phyloP scores from a whole-genome alignment of 192 early-diverging fungal species.

The Backusella morwellensis region DNA sequence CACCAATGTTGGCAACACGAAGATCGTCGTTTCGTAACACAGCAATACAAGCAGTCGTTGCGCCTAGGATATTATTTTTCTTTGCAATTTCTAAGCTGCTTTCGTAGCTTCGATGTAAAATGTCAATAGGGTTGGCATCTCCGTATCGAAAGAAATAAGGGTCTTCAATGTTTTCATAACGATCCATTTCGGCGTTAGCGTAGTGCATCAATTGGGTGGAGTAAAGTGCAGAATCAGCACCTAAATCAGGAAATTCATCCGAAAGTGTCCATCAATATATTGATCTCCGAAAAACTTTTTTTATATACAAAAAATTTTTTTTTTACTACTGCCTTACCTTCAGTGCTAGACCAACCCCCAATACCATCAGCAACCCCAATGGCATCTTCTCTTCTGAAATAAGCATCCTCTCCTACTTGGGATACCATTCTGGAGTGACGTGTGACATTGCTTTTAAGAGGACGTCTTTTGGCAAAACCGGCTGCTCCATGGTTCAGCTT shows the following conservation, averaged over 20 bases:
- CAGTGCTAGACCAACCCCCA: slow-evolving; percentile 72
- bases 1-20: slow-evolving; percentile 90
- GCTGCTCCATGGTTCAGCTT: slow-evolving; percentile 48
- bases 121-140: slow-evolving; percentile 71
- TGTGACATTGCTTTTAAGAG: slow-evolving; percentile 34
- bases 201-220: slow-evolving; percentile 94
- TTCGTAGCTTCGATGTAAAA: slow-evolving; percentile 80
- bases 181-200: slow-evolving; percentile 76
- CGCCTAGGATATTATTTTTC: slow-evolving; percentile 76
- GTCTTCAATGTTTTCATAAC: slow-evolving; percentile 81
- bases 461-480: slow-evolving; percentile 46
- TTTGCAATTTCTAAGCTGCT: slow-evolving; percentile 70
- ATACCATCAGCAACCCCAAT: slow-evolving; percentile 95
- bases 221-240: slow-evolving; percentile 87
- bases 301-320: not conserved
- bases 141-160: slow-evolving; percentile 78
- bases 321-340: slow-evolving; percentile 7
- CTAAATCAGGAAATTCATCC: slow-evolving; percentile 32
- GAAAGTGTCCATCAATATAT: not conserved
- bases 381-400: slow-evolving; percentile 81
- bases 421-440: slow-evolving; percentile 47
- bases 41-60: slow-evolving; percentile 87
- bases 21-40: slow-evolving; percentile 89
- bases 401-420: slow-evolving; percentile 91
- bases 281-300: not conserved